Percentiles rank a stretch among this genome's conserved stretches.
Conservation (phyloP, 2,329 filamentous ascomycete genomes). For the Ramularia collo-cygni region DNA sequence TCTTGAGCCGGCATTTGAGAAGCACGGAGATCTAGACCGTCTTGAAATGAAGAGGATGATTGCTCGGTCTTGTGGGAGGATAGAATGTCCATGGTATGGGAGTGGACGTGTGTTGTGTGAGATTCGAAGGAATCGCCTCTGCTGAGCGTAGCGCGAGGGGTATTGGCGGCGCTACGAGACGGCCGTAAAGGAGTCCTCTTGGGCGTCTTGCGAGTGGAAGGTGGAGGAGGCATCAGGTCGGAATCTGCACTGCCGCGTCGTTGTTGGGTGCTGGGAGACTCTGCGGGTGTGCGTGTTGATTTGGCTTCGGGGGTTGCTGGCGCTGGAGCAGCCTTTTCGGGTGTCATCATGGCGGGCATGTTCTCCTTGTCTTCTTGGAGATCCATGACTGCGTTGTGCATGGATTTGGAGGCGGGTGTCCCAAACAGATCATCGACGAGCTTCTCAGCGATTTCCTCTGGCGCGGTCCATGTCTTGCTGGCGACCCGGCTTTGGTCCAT, state of each 20-base stretch:
- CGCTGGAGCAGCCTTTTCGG: conserved; percentile 13
- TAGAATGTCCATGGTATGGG: conserved; percentile 21
- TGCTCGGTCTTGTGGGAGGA: conserved; percentile 10
- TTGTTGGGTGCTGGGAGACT: conserved; percentile 8
- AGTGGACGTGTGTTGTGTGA: conserved; percentile 13
- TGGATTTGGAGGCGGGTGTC: conserved; percentile 10
- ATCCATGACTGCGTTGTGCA: conserved; percentile 5
- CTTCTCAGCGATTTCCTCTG: conserved; percentile 13
- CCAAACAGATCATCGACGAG: conserved; percentile 14
- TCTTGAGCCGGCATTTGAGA: conserved; percentile 23
- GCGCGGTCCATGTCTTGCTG: conserved; percentile 25
- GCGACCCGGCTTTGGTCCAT: conserved; percentile 31
- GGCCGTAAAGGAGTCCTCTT: conserved; percentile 24
- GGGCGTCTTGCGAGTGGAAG: conserved; percentile 23
- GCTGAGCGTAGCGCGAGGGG: conserved; percentile 19
- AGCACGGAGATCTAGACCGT: conserved; percentile 21
- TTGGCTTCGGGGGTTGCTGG: conserved; percentile 19
- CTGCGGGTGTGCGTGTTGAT: conserved; percentile 11
- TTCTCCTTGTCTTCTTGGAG: conserved; percentile 29
- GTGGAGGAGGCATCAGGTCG: conserved; percentile 27
- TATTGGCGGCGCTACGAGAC: conserved; percentile 19
- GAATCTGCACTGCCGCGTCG: conserved; percentile 23
- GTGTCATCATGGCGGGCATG: conserved; percentile 18
- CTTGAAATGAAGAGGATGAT: conserved; percentile 18
- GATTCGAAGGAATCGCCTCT: conserved; percentile 18